Evolutionary conservation across 257 asterid species (phyloP), one percentile per base, ranked within the genome.

Genomic region (Fraxinus cuspidata): DNA sequence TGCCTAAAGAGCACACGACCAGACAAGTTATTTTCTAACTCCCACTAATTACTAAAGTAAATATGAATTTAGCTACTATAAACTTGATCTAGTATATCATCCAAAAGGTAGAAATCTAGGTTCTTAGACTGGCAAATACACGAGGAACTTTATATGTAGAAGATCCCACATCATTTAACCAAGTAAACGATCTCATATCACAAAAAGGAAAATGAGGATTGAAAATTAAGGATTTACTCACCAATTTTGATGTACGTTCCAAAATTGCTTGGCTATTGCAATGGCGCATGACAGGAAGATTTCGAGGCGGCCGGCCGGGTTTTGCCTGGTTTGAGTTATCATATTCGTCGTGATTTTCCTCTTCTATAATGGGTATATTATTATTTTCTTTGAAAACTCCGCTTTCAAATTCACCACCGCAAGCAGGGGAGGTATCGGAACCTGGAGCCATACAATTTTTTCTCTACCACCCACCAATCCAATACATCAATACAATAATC

Each of bases 181-280:
- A 60, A 23, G 13, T 19, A 60, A 23, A 60, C 70, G 56, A 32
- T 34, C 28, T 23, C 15, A 21, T 21, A 60, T 60, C 29, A 60
- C 31, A 23, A 63, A 28, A 37, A 18, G 27, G 13, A 44, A 70
- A 13, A 49, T 2, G 6, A 19, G 68, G 28, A 21, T 25, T 29
- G 68, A 11, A 40, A 40, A 4, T 56, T 38, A 75, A 75, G 69
- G 82, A 86, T 56, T 70, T 34, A 79, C 96, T 85, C 35, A 90
- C 98, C 94, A 84, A 70, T 64, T 82, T 73, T 78, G 79, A 80
- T 75, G 89, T 84, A 76, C 86, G 90, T 7, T 82, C 89, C 87
- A 94, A 79, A 53, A 89, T 82, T 47, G 90, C 92, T 31, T 95
- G 99, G 88, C 99, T 95, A 77, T 84, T 88, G 81, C 92, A 92